These are phyloP conservation scores for Yamadazyma laniorum DNA, from an alignment of 805 yeast species.

Conservation along the genomic window DNA sequence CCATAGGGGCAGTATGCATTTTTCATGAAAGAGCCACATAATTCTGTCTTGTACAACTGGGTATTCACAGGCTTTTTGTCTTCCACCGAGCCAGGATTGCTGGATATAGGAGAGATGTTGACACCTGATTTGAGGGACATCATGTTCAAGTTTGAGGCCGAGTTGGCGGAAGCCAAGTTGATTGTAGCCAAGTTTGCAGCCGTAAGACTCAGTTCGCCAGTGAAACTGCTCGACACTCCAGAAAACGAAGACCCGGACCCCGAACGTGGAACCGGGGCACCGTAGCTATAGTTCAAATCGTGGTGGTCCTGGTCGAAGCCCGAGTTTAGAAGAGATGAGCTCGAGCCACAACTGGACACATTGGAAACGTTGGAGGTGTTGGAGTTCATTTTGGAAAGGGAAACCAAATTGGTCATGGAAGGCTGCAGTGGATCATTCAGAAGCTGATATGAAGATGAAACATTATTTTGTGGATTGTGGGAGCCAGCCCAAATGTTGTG, in stretches of 20 bases:
- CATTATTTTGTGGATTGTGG: constrained; percentile 1
- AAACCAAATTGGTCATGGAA: background rate
- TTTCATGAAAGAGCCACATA: constrained; percentile 75
- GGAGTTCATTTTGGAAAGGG: background rate
- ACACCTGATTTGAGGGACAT: background rate
- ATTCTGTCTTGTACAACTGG: constrained; percentile 83
- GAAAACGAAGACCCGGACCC: too few species aligned
- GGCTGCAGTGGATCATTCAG: background rate
- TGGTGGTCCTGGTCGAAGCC: background rate
- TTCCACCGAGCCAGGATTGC: constrained; percentile 4
- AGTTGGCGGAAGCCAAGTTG: background rate
- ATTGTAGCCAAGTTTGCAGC: background rate
- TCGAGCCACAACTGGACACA: background rate
- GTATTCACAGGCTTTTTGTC: constrained; percentile 44
- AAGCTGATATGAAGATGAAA: background rate
- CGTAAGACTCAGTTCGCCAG: too few species aligned
- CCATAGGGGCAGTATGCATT: constrained; percentile 81
- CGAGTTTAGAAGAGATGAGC: background rate
- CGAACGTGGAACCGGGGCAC: too few species aligned
- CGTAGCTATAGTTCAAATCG: background rate
- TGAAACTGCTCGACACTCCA: too few species aligned
- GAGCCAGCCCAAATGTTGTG: constrained; percentile 2
- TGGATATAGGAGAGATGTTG: background rate
- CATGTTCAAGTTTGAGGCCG: background rate
- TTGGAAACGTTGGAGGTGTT: background rate